Evolutionary conservation across 2,329 filamentous ascomycete genomes (phyloP), one percentile per base, ranked within the genome.

Genomic region (Fusarium sp.): DNA sequence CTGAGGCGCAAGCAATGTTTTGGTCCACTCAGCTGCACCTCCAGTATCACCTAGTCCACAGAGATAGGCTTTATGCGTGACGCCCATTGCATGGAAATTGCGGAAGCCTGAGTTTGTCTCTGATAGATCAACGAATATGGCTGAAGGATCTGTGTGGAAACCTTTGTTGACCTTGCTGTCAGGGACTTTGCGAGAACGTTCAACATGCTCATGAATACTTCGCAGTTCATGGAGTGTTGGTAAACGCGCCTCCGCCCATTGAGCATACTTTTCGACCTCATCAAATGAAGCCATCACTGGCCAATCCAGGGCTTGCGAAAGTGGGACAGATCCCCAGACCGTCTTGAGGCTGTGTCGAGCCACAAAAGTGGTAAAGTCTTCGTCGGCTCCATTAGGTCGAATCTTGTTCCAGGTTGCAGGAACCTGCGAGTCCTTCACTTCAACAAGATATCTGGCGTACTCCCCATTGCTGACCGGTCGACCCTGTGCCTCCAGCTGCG

Each of bases 1-100:
- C 4, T 68, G 67, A 1, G 62, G 54, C 1, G 34, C 28, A 17
- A 69, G 52, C 4, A 53, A 4, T 4, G 42, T 26, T 6, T 45
- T 44, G 0, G 63, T 61, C 67, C 62, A 70, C 12, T 70, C 67
- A 12, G 53, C 50, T 7, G 67, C 67, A 14, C 62, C 67, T 11
- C 67, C 51, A 1, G 43, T 69, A 26, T 68, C 59, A 0, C 62
- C 63, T 11, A 69, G 5, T 11, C 62, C 58, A 1, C 47, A 70
- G 6, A 68, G 40, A 39, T 52, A 17, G 15, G 40, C 8, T 11
- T 54, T 65, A 1, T 69, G 51, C 0, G 63, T 70, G 0, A 70
- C 8, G 3, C 34, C 26, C 5, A 12, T 38, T 3, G 67, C 54
- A 7, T 69, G 52, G 1, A 69, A 68, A 6, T 65, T 64, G 0